Evolutionary conservation across 371 early-diverging fungal species (phyloP), one percentile per base, ranked within the genome.

Genomic region (Sporodiniella umbellata): DNA sequence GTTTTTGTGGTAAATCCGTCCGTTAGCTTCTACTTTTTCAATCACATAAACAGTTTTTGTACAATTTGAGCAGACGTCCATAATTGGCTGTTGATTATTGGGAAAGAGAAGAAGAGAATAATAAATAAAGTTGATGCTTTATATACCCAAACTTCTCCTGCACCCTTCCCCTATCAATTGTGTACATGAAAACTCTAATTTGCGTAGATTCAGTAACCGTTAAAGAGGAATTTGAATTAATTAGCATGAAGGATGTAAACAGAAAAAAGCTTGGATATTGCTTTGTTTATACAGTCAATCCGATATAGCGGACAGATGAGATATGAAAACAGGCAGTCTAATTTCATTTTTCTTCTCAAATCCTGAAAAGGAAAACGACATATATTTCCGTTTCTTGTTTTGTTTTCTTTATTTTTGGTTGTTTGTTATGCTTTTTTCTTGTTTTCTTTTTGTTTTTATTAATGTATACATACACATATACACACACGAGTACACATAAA

Each of bases 21-120:
- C 67, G 25, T 80, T 81, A 6, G 81, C 83, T 33, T 81, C 83
- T 24, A 82, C 55, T 60, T 81, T 83, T 51, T 85, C 83, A 45
- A 75, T 81, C 23, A 78, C 61, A 59, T 83, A 85, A 3, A 85
- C 86, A 6, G 63, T 80, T 60, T 70, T 75, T 17, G 60, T 57
- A 42, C 86, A 85, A 39, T 61, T 75, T 14, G 67, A 62, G 47
- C 86, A 85, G 22, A 22, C 23, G 24, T 46, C 48, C 14, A 30
- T 35, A 10, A 10, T 28, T 4, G 30, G 11, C 15, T 11, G 8
- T n/a, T n/a, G 35, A n/a, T n/a, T n/a, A n/a, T n/a, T n/a, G n/a
- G 15, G 35, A 35, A 35, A 35, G 35, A 35, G 14, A 35, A 35
- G n/a, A n/a, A 35, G 35, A 15, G 4, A 35, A 35, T 35, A 5